Percentiles rank a stretch among this genome's conserved stretches.
Conservation (phyloP, 139 green algal genomes). For the Chlorella sp. region DNA sequence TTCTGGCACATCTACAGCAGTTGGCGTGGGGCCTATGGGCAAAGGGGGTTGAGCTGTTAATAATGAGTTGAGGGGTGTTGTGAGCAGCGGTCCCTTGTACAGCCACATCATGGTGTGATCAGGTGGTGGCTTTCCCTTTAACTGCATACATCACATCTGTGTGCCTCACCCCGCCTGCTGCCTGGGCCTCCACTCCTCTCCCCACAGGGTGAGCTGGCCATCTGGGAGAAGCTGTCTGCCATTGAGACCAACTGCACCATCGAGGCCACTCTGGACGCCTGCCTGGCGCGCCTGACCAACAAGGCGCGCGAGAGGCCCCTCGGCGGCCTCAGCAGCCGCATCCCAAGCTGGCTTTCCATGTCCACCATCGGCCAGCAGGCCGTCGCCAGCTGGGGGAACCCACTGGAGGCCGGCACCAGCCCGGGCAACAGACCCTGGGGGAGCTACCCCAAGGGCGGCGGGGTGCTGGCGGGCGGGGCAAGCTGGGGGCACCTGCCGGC, state of each 20-base stretch:
- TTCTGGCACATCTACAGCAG: no score
- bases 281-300: conserved; percentile 56
- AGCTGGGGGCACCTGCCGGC: no score
- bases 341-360: not conserved
- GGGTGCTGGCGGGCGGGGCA: no score
- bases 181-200: not conserved
- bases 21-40: no score
- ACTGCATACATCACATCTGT: no score
- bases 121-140: no score
- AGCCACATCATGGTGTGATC: no score
- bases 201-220: conserved; percentile 74
- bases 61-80: no score
- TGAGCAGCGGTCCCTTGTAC: no score
- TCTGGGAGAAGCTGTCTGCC: conserved; percentile 80
- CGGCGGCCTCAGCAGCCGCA: not conserved
- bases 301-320: conserved; percentile 14
- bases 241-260: conserved; percentile 89
- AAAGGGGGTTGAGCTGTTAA: no score
- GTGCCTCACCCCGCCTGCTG: not conserved
- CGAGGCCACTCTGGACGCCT: conserved; percentile 81
- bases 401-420: no score
- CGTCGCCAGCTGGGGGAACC: not conserved
- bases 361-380: no score
- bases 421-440: not conserved
- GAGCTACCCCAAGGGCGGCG: not conserved